Evolutionary conservation across 2,329 filamentous ascomycete species (phyloP).

Genomic region (Fusarium protoensiforme): DNA sequence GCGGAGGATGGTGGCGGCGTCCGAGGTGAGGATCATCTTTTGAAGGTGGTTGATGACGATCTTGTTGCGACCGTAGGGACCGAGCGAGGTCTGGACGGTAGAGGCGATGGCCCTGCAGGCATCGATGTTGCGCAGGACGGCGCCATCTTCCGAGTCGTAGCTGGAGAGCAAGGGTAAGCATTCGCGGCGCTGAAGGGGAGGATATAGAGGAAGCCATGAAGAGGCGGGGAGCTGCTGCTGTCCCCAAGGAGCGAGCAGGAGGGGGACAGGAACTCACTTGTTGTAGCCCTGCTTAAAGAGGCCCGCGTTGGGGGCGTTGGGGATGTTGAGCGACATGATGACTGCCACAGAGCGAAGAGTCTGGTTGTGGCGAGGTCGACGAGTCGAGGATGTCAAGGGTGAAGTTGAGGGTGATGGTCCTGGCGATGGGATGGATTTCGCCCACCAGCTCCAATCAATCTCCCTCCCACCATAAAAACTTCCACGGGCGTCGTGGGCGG

Average conservation of each 20-base stretch:
- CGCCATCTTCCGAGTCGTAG: conserved; percentile 99
- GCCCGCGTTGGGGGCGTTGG: conserved; percentile 89
- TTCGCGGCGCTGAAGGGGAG: conserved; percentile 3
- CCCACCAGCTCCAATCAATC: conserved; percentile 39
- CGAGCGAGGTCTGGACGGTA: conserved; percentile 96
- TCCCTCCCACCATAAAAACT: conserved; percentile 43
- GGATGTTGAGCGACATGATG: conserved; percentile 94
- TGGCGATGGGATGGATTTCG: conserved; percentile 33
- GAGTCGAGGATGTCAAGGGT: conserved; percentile 29
- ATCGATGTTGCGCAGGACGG: conserved; percentile 97
- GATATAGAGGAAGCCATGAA: conserved; percentile 27
- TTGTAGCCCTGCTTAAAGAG: conserved; percentile 98
- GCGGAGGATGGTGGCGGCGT: conserved; percentile 95
- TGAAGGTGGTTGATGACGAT: conserved; percentile 99
- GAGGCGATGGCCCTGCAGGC: conserved; percentile 95
- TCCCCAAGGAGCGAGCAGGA: conserved; percentile 30
- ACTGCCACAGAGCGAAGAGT: conserved; percentile 31
- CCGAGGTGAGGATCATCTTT: conserved; percentile 99
- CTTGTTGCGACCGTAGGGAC: conserved; percentile 98
- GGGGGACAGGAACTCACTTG: conserved; percentile 70
- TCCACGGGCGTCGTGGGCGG: conserved; percentile 36
- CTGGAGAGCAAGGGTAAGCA: conserved; percentile 58
- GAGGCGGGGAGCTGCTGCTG: conserved; percentile 43
- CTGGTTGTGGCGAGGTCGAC: conserved; percentile 33
- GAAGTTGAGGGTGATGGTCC: conserved; percentile 37